These are phyloP conservation scores for Lachnellula occidentalis DNA, from an alignment of 2,329 filamentous ascomycete genomes.

Conservation along the genomic window DNA sequence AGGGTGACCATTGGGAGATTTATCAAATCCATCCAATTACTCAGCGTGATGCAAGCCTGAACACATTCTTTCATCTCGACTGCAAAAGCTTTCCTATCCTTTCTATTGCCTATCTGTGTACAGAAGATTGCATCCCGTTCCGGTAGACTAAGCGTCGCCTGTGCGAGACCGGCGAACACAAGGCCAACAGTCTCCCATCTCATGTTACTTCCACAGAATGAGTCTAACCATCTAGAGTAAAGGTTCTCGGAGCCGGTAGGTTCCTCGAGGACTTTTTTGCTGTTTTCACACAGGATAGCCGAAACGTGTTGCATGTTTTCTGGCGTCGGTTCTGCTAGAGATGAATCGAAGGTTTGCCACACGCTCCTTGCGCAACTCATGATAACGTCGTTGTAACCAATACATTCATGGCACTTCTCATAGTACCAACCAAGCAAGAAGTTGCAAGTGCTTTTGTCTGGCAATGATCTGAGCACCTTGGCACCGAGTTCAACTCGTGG, in stretches of 20 bases:
- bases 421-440: constrained; percentile 24
- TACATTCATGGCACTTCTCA: constrained; percentile 15
- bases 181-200: constrained; percentile 31
- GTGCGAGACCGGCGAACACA: constrained; percentile 21
- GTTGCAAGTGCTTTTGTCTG: constrained; percentile 24
- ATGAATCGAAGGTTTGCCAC: constrained; percentile 21
- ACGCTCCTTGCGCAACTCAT: constrained; percentile 17
- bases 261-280: constrained; percentile 24
- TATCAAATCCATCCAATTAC: constrained; percentile 30
- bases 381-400: constrained; percentile 13
- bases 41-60: constrained; percentile 34
- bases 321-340: constrained; percentile 17
- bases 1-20: constrained; percentile 38
- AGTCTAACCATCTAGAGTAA: constrained; percentile 25
- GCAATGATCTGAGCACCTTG: constrained; percentile 23
- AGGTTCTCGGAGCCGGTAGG: constrained; percentile 13
- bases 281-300: constrained; percentile 27
- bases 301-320: constrained; percentile 24
- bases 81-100: constrained; percentile 22
- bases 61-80: constrained; percentile 30
- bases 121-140: constrained; percentile 24
- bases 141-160: constrained; percentile 16
- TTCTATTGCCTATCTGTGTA: constrained; percentile 22
- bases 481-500: constrained; percentile 23
- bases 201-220: constrained; percentile 25